Percentiles rank a stretch among this genome's conserved stretches.
phyloP scores from a whole-genome alignment of 176 grass and related monocot genomes.

The Calamus simplicifolius region DNA sequence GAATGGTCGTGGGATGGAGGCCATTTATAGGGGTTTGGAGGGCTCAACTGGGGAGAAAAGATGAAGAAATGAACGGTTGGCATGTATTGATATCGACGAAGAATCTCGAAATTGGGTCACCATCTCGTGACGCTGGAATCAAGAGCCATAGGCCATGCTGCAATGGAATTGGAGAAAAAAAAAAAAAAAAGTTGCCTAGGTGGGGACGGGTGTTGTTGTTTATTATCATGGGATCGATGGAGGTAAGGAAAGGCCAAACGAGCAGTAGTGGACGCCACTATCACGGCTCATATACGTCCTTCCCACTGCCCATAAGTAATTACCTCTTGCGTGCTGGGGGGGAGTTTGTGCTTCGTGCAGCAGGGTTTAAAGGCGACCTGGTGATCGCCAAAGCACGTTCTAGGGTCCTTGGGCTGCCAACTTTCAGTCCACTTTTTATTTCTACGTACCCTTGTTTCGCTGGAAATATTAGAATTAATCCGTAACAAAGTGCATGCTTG shows the following conservation, averaged over 20 bases:
- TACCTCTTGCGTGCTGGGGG: constrained; percentile 25
- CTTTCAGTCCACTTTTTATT: neutral
- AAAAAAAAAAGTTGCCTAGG: neutral
- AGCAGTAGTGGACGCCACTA: constrained; percentile 3
- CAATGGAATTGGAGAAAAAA: neutral
- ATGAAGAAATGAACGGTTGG: neutral
- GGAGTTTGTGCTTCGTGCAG: constrained; percentile 32
- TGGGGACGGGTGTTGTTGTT: constrained; percentile 13
- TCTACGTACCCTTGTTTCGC: no score
- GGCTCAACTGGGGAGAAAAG: constrained; percentile 28
- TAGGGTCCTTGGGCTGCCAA: neutral
- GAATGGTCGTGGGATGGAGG: neutral
- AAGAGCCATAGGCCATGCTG: neutral
- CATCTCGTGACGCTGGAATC: neutral
- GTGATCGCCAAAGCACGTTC: constrained; percentile 29
- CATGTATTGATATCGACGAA: constrained; percentile 4
- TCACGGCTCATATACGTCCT: constrained; percentile 7
- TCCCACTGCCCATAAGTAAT: neutral
- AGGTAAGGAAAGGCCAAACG: constrained; percentile 17
- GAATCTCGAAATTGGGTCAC: constrained; percentile 18
- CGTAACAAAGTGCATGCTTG: no score
- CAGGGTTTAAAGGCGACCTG: constrained; percentile 17
- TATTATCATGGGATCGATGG: constrained; percentile 6
- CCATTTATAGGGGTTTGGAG: constrained; percentile 28
- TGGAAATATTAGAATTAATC: no score